Conservation (phyloP, 2,329 filamentous ascomycete species). For the Xylaria sp. region DNA sequence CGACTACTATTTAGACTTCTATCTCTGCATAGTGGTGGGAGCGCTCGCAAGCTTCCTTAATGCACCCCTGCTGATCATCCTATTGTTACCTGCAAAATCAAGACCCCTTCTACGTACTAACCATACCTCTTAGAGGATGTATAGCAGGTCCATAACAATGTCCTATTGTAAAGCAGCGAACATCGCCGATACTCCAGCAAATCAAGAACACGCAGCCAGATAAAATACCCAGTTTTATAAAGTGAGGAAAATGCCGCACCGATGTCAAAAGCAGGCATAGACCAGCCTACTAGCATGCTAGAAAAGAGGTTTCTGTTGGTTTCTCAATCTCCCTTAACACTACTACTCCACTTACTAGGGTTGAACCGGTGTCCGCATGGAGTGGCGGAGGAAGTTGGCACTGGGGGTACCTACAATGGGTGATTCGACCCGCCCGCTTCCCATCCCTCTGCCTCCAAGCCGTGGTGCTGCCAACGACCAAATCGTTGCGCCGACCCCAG, state of each 20-base stretch:
- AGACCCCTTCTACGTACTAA: not conserved
- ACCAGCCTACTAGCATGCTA: not conserved
- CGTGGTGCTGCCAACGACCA: not conserved
- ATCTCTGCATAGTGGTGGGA: not conserved
- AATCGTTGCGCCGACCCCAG: not conserved
- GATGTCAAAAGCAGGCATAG: not conserved
- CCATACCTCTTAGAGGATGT: not conserved
- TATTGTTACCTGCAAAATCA: not conserved
- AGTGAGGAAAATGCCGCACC: not conserved
- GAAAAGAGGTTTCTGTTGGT: not conserved
- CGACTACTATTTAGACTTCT: not conserved
- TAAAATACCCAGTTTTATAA: conserved; percentile 6
- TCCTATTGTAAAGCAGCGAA: not conserved
- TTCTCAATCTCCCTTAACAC: not conserved
- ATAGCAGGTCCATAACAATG: not conserved
- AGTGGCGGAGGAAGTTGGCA: not conserved
- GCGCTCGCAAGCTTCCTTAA: not conserved
- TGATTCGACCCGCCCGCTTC: not conserved
- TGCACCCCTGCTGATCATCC: not conserved
- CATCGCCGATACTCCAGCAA: not conserved
- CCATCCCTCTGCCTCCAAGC: not conserved
- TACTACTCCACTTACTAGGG: not conserved
- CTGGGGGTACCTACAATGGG: not conserved
- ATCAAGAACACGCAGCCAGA: not conserved
- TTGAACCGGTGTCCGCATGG: not conserved